Evolutionary conservation across 495 filamentous ascomycete species (phyloP).

Genomic region (Neurospora africana): DNA sequence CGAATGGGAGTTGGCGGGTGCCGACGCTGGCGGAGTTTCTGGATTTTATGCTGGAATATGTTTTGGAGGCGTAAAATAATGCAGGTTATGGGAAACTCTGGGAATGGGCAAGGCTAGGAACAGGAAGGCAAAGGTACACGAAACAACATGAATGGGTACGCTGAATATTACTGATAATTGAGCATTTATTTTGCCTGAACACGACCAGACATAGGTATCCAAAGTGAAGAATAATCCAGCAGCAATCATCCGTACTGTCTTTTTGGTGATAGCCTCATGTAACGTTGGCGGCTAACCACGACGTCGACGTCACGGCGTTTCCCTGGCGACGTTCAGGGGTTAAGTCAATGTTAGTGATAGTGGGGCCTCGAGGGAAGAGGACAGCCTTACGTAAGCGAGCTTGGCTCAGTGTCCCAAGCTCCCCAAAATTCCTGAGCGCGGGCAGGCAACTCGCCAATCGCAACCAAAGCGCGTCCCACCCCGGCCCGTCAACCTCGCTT

Average conservation of each 20-base stretch:
- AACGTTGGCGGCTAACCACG: not conserved
- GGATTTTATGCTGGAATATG: conserved; percentile 33
- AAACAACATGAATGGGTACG: not conserved
- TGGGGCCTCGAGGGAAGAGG: not conserved
- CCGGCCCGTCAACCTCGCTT: not conserved
- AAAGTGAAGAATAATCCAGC: not conserved
- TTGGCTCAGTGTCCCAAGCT: not conserved
- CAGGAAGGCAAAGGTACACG: not conserved
- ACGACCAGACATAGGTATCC: not conserved
- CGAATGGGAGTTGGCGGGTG: conserved; percentile 14
- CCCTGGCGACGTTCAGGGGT: not conserved
- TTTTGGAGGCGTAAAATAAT: conserved; percentile 25
- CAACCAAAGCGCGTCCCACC: not conserved
- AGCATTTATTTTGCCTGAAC: not conserved
- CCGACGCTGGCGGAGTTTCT: conserved; percentile 35
- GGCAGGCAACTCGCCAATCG: not conserved
- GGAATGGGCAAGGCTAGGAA: not conserved
- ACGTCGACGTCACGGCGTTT: not conserved
- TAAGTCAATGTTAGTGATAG: not conserved
- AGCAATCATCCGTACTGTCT: not conserved
- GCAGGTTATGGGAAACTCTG: not conserved
- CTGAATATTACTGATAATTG: not conserved
- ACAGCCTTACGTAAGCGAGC: not conserved
- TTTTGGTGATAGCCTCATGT: not conserved
- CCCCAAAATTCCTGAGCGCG: not conserved